Conservation (phyloP, 2,329 filamentous ascomycete species). For the Colletotrichum gigasporum region DNA sequence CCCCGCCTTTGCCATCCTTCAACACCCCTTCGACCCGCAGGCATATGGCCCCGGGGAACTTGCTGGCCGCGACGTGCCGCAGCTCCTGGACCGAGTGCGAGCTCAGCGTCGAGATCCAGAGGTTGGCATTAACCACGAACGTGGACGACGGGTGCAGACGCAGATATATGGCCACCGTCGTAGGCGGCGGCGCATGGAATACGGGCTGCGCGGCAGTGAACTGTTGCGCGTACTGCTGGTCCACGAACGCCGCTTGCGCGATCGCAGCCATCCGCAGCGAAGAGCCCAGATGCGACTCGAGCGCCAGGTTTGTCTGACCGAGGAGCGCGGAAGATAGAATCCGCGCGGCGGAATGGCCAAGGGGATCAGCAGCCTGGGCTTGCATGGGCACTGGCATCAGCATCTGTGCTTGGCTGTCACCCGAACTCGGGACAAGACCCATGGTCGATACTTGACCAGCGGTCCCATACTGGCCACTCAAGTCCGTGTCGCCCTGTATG, state of each 20-base stretch:
- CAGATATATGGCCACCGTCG: conserved; percentile 69
- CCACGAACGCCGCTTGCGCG: conserved; percentile 46
- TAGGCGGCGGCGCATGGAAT: conserved; percentile 35
- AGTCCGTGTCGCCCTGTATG: not conserved
- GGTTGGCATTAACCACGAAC: conserved; percentile 56
- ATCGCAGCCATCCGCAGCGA: conserved; percentile 51
- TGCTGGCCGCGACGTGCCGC: conserved; percentile 66
- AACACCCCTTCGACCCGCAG: conserved; percentile 73
- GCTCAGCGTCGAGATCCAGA: conserved; percentile 74
- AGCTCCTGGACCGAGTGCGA: conserved; percentile 69
- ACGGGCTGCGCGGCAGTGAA: conserved; percentile 37
- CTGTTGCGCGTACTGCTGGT: conserved; percentile 42
- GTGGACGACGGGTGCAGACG: conserved; percentile 73
- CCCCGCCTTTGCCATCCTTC: conserved; percentile 65
- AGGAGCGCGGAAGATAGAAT: conserved; percentile 22
- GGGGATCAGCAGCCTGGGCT: conserved; percentile 14
- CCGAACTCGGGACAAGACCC: conserved; percentile 18
- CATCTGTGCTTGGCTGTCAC: conserved; percentile 19
- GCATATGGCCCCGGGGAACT: conserved; percentile 68
- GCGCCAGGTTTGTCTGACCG: conserved; percentile 34
- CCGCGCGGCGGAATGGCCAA: conserved; percentile 16
- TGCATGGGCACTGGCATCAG: conserved; percentile 28
- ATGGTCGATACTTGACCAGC: conserved; percentile 24
- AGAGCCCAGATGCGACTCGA: conserved; percentile 48
- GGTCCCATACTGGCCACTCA: conserved; percentile 18